phyloP scores from a whole-genome alignment of 805 yeast species.

The Candida orba region DNA sequence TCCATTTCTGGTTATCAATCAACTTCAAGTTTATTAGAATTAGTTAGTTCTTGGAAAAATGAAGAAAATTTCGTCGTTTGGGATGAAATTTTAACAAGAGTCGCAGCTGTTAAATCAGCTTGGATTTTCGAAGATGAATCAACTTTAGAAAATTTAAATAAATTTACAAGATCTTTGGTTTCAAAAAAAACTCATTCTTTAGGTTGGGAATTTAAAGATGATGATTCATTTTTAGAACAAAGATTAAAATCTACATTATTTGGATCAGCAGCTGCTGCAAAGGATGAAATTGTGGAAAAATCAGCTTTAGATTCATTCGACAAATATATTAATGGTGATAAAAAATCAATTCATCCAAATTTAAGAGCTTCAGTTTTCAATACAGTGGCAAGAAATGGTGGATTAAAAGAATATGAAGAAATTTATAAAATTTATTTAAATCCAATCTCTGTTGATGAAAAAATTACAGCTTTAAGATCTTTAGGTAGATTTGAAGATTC shows the following conservation, averaged over 20 bases:
- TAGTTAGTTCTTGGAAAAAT: slow-evolving; percentile 52
- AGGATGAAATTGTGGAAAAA: slow-evolving; percentile 38
- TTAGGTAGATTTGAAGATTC: slow-evolving; percentile 57
- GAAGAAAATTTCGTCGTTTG: slow-evolving; percentile 63
- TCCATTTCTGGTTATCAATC: slow-evolving; percentile 65
- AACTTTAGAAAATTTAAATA: slow-evolving; percentile 40
- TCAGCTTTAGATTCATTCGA: slow-evolving; percentile 45
- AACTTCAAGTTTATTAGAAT: slow-evolving; percentile 51
- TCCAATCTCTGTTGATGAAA: slow-evolving; percentile 60
- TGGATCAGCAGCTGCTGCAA: slow-evolving; percentile 49
- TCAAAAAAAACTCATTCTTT: slow-evolving; percentile 43
- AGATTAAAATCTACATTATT: slow-evolving; percentile 62
- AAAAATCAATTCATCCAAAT: slow-evolving; percentile 66
- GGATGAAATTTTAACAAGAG: slow-evolving; percentile 48
- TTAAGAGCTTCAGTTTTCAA: slow-evolving; percentile 58
- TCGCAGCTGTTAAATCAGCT: slow-evolving; percentile 42
- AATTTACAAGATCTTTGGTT: slow-evolving; percentile 49
- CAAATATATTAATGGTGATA: slow-evolving; percentile 53
- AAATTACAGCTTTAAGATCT: slow-evolving; percentile 58
- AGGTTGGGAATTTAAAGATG: slow-evolving; percentile 57
- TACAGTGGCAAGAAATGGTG: slow-evolving; percentile 62
- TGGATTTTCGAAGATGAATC: slow-evolving; percentile 48
- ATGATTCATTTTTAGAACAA: slow-evolving; percentile 53
- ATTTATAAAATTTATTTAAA: slow-evolving; percentile 52
- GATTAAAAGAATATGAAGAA: slow-evolving; percentile 53